These are phyloP conservation scores for Apophysomyces ossiformis DNA, from an alignment of 371 early-diverging fungal species.

Conservation along the genomic window DNA sequence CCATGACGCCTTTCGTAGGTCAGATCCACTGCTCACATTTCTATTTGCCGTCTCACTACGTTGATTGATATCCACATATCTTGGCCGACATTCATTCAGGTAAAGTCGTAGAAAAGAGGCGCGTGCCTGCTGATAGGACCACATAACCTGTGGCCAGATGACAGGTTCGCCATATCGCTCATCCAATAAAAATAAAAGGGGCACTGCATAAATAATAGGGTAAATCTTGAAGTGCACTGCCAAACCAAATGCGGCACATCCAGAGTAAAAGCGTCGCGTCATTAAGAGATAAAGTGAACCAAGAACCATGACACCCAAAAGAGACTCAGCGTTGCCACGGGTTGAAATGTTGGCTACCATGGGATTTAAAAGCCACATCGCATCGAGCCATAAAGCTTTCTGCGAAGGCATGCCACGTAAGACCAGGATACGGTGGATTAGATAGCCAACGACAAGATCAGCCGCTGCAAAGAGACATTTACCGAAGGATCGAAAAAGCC, in stretches of 20 bases:
- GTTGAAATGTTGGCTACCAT: conserved; percentile 96
- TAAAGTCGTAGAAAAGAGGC: conserved; percentile 22
- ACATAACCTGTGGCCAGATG: conserved; percentile 31
- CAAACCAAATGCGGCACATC: conserved; percentile 84
- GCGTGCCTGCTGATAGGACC: conserved; percentile 31
- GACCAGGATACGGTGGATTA: conserved; percentile 64
- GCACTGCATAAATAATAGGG: conserved; percentile 90
- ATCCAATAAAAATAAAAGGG: conserved; percentile 71
- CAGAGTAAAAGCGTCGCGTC: conserved; percentile 53
- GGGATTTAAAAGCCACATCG: conserved; percentile 91
- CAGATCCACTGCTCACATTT: not conserved
- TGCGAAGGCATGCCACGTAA: conserved; percentile 60
- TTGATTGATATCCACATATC: conserved; percentile 1
- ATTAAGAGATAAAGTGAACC: conserved; percentile 74
- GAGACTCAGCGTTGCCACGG: conserved; percentile 92
- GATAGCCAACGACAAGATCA: conserved; percentile 77
- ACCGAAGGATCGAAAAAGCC: conserved; percentile 77
- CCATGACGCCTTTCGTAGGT: not conserved
- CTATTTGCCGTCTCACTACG: not conserved
- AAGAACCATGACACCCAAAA: conserved; percentile 80
- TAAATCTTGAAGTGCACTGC: conserved; percentile 97
- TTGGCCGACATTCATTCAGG: conserved; percentile 5
- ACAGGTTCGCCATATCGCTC: conserved; percentile 37
- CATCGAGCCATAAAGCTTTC: conserved; percentile 53
- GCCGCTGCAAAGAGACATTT: conserved; percentile 86